A percentile compares a stretch with the other conserved stretches of the same genome.
phyloP scores from a whole-genome alignment of 1,284 basidiomycete species.

The Afroboletus lepidellus region DNA sequence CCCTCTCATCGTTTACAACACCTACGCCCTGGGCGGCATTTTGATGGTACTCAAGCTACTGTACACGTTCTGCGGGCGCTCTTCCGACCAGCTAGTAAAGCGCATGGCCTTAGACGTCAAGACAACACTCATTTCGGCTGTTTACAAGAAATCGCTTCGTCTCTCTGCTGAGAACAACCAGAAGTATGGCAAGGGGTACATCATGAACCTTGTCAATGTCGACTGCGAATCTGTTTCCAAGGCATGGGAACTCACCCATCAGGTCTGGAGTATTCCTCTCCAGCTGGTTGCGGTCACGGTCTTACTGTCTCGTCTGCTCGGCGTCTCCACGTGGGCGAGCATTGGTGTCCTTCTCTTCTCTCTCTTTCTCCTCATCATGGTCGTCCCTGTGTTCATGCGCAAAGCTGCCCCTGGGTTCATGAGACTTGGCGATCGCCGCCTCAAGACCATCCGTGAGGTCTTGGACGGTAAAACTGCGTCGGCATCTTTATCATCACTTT shows the following conservation, averaged over 20 bases:
- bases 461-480: slow-evolving; percentile 20
- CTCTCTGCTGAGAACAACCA: slow-evolving; percentile 28
- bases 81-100: slow-evolving; percentile 31
- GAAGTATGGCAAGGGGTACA: slow-evolving; percentile 28
- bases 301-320: slow-evolving; percentile 26
- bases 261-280: slow-evolving; percentile 28
- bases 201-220: slow-evolving; percentile 33
- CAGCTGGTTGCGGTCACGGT: slow-evolving; percentile 24
- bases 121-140: slow-evolving; percentile 29
- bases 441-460: slow-evolving; percentile 30
- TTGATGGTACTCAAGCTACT: slow-evolving; percentile 28
- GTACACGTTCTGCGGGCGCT: slow-evolving; percentile 26
- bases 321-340: slow-evolving; percentile 32
- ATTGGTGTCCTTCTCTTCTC: slow-evolving; percentile 25
- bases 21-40: slow-evolving; percentile 24
- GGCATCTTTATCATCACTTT: neutral
- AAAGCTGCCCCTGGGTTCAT: slow-evolving; percentile 31
- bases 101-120: slow-evolving; percentile 32
- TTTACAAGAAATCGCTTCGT: slow-evolving; percentile 32
- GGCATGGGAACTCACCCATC: slow-evolving; percentile 30
- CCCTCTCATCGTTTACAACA: slow-evolving; percentile 27
- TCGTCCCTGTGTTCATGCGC: slow-evolving; percentile 33
- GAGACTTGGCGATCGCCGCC: slow-evolving; percentile 28
- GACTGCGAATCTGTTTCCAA: slow-evolving; percentile 32
- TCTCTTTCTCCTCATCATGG: slow-evolving; percentile 30